Percentiles rank a stretch among this genome's conserved stretches.
Conservation (phyloP, 192 early-diverging fungal species). For the Physocladia obscura region DNA sequence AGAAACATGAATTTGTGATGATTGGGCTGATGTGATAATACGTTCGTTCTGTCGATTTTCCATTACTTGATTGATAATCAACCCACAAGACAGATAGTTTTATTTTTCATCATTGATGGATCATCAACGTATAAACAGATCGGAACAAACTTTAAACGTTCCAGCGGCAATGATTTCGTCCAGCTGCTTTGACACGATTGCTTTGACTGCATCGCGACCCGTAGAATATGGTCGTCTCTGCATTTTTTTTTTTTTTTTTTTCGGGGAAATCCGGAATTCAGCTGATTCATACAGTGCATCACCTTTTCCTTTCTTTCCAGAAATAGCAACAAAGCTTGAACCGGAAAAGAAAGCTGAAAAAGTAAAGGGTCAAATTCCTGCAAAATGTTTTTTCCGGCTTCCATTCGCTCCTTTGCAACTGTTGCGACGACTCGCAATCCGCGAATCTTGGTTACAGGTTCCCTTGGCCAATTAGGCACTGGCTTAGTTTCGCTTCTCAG, state of each 20-base stretch:
- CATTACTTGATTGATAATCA: no score
- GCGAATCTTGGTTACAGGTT: slow-evolving; percentile 63
- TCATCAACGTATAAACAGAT: no score
- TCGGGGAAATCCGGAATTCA: not conserved
- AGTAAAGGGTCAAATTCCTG: not conserved
- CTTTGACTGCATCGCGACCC: not conserved
- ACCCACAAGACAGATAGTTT: no score
- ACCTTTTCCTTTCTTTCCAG: not conserved
- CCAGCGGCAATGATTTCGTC: slow-evolving; percentile 58
- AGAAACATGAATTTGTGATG: slow-evolving; percentile 49
- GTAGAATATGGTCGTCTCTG: not conserved
- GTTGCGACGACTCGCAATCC: slow-evolving; percentile 34
- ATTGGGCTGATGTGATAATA: slow-evolving; percentile 59
- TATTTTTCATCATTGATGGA: no score
- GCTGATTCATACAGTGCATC: not conserved
- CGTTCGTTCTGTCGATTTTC: slow-evolving; percentile 52
- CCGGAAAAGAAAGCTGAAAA: not conserved
- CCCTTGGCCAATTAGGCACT: slow-evolving; percentile 64
- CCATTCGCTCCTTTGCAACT: not conserved
- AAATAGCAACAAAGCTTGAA: not conserved
- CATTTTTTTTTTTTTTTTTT: not conserved
- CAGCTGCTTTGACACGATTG: slow-evolving; percentile 42
- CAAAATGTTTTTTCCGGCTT: not conserved
- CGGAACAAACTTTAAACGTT: slow-evolving; percentile 60
- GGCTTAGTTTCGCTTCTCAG: slow-evolving; percentile 60